Conservation (phyloP, 495 filamentous ascomycete species). For the Penicillium lagena region DNA sequence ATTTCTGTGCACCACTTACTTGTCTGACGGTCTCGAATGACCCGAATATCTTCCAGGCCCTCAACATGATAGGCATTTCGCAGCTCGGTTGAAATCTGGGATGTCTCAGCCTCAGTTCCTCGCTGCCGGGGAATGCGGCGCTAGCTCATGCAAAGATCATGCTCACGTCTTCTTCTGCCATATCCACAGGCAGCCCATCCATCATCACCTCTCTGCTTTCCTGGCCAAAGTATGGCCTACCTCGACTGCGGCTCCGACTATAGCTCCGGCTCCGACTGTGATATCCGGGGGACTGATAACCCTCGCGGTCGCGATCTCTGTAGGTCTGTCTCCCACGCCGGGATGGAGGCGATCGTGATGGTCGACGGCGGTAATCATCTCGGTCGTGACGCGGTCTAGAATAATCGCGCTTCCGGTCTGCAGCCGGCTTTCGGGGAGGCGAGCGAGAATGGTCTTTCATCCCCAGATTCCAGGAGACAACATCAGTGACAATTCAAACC, state of each 20-base stretch:
- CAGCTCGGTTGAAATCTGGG: constrained; percentile 59
- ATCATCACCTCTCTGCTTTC: constrained; percentile 56
- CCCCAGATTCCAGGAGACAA: constrained; percentile 1
- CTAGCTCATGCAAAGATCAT: background rate
- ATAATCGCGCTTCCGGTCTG: constrained; percentile 31
- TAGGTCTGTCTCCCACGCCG: constrained; percentile 37
- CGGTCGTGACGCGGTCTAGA: constrained; percentile 29
- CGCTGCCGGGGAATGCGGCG: background rate
- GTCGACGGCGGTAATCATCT: constrained; percentile 33
- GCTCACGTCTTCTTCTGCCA: constrained; percentile 55
- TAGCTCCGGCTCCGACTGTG: constrained; percentile 36
- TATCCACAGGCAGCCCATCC: constrained; percentile 53
- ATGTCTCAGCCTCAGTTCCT: background rate
- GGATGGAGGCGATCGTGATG: constrained; percentile 30
- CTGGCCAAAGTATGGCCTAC: constrained; percentile 39
- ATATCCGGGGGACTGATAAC: constrained; percentile 45
- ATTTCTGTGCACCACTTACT: constrained; percentile 34
- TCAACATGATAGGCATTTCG: constrained; percentile 51
- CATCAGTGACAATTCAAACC: constrained; percentile 18
- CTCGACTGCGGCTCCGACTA: constrained; percentile 36
- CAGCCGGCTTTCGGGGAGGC: constrained; percentile 32
- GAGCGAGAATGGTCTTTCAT: constrained; percentile 33
- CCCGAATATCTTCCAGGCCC: constrained; percentile 54
- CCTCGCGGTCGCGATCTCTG: constrained; percentile 50
- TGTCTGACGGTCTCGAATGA: constrained; percentile 62